Evolutionary conservation across 441 rosid genomes (phyloP), one percentile per base, ranked within the genome.

Genomic region (Erodium trifolium): DNA sequence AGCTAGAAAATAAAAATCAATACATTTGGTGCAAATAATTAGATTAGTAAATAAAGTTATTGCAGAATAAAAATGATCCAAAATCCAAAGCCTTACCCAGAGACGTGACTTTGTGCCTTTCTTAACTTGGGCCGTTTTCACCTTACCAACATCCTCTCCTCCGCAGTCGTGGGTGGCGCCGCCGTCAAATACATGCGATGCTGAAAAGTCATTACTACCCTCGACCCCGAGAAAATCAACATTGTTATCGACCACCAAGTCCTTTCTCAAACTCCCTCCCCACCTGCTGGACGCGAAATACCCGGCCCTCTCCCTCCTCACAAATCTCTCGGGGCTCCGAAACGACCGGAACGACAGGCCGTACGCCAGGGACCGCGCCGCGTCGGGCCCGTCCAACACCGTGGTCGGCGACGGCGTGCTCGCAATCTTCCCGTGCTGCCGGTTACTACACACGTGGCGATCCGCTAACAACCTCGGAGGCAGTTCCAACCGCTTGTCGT

Each of bases 321-420:
- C 23, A 0, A 16, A 55, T 2, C 62, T 16, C 7, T 55, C 62
- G 19, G 62, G 23, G 62, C 62, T 55, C 19, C 19, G 62, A 5
- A 55, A 55, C 23, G 62, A 55, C 59, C 59, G 18, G 59, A 51
- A 51, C 18, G 59, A 13, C 6, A 51, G 14, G 5, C 18, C 17
- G 17, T 51, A 51, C 17, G 59, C 1, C 18, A 55, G 19, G 9
- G 62, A 55, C 62, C 62, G 62, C 2, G 23, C 23, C 18, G 4
- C 9, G 62, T 55, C 62, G 9, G 62, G 62, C 23, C 62, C 62
- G 62, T 55, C 62, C 62, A 55, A 11, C 9, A 55, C 62, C 9
- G 62, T 55, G 8, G 62, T 55, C 23, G 62, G 62, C 10, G 62
- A 55, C 10, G 62, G 62, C 62, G 8, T 55, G 19, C 16, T 16